phyloP scores from a whole-genome alignment of 306 rosid genomes.

The Cucurbita argyrosperma region DNA sequence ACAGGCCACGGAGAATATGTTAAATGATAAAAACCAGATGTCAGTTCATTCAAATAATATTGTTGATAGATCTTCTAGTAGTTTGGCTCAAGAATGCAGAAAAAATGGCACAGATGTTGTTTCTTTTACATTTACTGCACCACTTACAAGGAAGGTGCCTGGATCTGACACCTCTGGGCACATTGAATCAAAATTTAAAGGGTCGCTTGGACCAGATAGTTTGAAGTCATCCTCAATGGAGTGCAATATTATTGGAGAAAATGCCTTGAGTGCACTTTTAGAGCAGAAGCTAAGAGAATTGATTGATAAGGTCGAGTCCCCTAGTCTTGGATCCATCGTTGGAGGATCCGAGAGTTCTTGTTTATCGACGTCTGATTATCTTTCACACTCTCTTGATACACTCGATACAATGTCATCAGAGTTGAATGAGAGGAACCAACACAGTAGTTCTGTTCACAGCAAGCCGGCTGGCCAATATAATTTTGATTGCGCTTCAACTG shows the following conservation, averaged over 20 bases:
- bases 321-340: conserved; percentile 26
- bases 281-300: conserved; percentile 79
- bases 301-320: conserved; percentile 34
- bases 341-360: conserved; percentile 27
- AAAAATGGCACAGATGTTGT: conserved; percentile 77
- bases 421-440: conserved; percentile 31
- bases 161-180: conserved; percentile 40
- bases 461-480: conserved; percentile 15
- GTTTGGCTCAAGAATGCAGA: conserved; percentile 42
- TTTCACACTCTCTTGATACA: conserved; percentile 15
- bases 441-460: conserved; percentile 11
- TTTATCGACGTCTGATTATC: conserved; percentile 19
- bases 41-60: conserved; percentile 29
- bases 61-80: conserved; percentile 22
- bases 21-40: conserved; percentile 41
- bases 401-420: conserved; percentile 15
- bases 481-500: conserved; percentile 34
- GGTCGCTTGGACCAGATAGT: conserved; percentile 34
- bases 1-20: conserved; percentile 29
- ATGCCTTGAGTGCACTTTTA: conserved; percentile 73
- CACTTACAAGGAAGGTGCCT: conserved; percentile 43
- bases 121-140: conserved; percentile 93
- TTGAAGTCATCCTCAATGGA: conserved; percentile 49
- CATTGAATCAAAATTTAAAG: conserved; percentile 18
- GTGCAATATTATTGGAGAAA: conserved; percentile 60